Base-by-base conservation (phyloP, 192 early-diverging fungal species). In the Coemansia sp. region DNA sequence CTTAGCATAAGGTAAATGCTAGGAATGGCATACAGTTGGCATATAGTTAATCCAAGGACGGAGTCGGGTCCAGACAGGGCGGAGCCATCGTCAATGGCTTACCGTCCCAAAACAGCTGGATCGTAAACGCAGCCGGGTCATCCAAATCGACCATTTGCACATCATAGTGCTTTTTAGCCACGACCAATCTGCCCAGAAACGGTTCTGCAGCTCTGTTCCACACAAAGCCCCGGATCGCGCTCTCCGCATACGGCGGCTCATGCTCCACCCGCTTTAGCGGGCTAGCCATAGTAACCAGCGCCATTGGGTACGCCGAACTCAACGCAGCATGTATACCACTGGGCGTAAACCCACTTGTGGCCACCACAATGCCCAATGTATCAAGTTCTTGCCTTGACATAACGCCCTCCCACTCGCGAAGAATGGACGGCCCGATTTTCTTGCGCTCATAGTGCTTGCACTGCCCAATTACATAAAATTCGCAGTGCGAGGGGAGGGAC, bases 391-490 rank as follows among this genome's bases (percentile, higher is more conserved):
- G 75, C 9, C 75, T 58, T 15, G 75, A 66, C 75, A 78, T 78
- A 12, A 78, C 75, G 38, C 75, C 75, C 25, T 78, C 75, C 75
- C 75, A 78, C 46, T 78, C 75, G 28, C 75, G 75, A 40, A 78
- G 66, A 9, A 78, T 52, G 17, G 75, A 65, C 1, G 75, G 75
- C 0, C 75, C 75, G 52, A 78, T 66, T 59, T 62, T 64, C 46
- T 72, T 78, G 59, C 67, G 69, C 66, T 72, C 75, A 36, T 78
- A 78, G 53, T 69, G 55, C 60, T 78, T 78, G 70, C 75, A 78
- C 31, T 78, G 75, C 3, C 75, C 75, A 38, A 68, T 60, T 15
- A 78, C 22, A 44, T 69, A 69, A 40, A 78, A 78, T 34, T 49
- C 26, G 31, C 50, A 17, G 14, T 72, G 62, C 5, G 60, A 38